Evolutionary conservation across 2,329 filamentous ascomycete species (phyloP), one percentile per base, ranked within the genome.

Genomic region (Colletotrichum siamense): DNA sequence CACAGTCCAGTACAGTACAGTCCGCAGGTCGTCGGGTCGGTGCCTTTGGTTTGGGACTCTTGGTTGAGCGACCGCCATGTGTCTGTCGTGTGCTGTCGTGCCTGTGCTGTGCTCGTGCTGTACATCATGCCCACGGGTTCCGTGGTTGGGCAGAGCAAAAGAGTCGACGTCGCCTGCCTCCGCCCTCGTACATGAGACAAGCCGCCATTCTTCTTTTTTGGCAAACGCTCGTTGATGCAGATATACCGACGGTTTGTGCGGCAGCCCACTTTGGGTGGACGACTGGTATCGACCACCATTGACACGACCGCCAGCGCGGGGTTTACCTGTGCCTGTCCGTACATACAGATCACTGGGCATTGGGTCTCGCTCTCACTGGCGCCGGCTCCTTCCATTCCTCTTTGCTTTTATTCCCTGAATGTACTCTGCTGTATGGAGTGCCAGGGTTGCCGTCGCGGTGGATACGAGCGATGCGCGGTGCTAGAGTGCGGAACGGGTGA

Each of bases 381-480:
- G 36, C 61, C 49, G 61, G 32, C 69, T 57, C 39, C 12, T 55
- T 26, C 22, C 34, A 44, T 65, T 57, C 39, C 18, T 67, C 32
- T 39, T 59, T 55, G 36, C 71, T 69, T 69, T 69, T 61, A 13
- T 59, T 28, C 18, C 18, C 18, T 32, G 59, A 34, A 22, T 22
- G 44, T 13, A 22, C 44, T 22, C n/a, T 52, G 44, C n/a, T 13
- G 44, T 52, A 52, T 52, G 44, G 44, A 22, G 55, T 59, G 55
- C 18, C 65, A 62, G 55, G 55, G 71, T 73, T 73, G 71, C 64
- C 36, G 71, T 30, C 71, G 65, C 65, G n/a, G 65, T 73, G 71
- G 71, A 57, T n/a, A 73, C 49, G 55, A 18, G 30, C 30, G 28
- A 30, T 30, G 64, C 63, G 28, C 36, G 64, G 36, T 26, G 66